Evolutionary conservation across 306 rosid species (phyloP), one percentile per base, ranked within the genome.

Genomic region (Sicyos edulis): DNA sequence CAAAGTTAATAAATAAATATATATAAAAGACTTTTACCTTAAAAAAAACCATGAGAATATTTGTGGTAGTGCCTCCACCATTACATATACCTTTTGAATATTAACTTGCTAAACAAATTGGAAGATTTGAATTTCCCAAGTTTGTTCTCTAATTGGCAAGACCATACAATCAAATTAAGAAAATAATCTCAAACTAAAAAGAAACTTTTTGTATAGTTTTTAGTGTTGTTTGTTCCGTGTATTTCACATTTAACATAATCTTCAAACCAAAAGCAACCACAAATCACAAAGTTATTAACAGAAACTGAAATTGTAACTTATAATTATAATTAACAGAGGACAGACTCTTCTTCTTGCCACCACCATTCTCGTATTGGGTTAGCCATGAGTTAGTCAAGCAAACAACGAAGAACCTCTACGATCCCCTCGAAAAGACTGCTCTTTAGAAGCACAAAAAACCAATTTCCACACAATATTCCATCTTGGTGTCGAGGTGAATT

Each of bases 291-390:
- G 42, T 20, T 45, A 47, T 12, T 6, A 22, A 47, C 72, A 13
- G 12, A 44, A 44, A 10, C 34, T 19, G 17, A 45, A 64, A 67
- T 4, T 21, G 17, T 1, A 12, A 14, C 72, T 12, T 7, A 1
- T 14, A 67, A 2, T 15, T 34, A 61, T 66, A 44, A 20, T 66
- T 12, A 65, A 67, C 72, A 67, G 56, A 0, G 10, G 17, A 66
- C 37, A 15, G 1, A 12, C 2, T 64, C 55, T 42, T 65, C 37
- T 32, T 1, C 9, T 45, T 13, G 12, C 53, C 53, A 13, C 20
- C 20, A 20, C 37, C 71, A 66, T 68, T 50, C 17, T 50, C 24
- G 73, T 69, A 51, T 50, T 50, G 57, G 59, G 73, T 69, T 69
- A 69, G 73, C 59, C 69, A 37, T 4, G 5, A 69, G 73, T 69